Evolutionary conservation across 1,284 basidiomycete genomes (phyloP).

Genomic region (Gomphus sp.): DNA sequence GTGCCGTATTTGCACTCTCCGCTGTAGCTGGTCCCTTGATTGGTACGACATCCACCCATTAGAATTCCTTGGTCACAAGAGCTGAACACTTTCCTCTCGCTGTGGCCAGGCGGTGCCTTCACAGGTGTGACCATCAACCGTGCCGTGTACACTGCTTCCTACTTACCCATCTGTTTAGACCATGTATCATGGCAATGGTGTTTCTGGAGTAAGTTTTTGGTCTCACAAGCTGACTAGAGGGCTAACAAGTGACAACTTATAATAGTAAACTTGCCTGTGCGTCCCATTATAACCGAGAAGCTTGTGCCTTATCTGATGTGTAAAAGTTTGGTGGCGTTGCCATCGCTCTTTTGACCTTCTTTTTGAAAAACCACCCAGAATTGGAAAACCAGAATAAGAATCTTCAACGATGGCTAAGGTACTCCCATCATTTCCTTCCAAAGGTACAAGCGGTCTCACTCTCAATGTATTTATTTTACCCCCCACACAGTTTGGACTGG

Average conservation of each 20-base stretch:
- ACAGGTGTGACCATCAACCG: not conserved
- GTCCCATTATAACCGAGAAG: not conserved
- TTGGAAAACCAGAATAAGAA: not conserved
- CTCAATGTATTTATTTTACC: no score
- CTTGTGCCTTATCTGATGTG: not conserved
- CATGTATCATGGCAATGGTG: not conserved
- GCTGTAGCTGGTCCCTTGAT: not conserved
- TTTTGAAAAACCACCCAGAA: not conserved
- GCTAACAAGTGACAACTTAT: not conserved
- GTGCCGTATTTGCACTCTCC: not conserved
- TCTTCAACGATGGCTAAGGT: not conserved
- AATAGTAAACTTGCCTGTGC: not conserved
- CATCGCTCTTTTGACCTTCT: not conserved
- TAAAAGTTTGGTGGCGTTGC: not conserved
- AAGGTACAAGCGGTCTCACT: no score
- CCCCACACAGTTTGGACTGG: not conserved
- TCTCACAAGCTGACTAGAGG: no score
- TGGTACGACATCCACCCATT: not conserved
- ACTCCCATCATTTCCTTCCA: not conserved
- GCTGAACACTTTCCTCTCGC: not conserved
- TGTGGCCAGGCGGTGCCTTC: not conserved
- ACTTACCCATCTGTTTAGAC: not conserved
- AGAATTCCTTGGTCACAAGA: not conserved
- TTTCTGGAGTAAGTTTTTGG: not conserved
- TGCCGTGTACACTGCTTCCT: not conserved